These are phyloP conservation scores for Carpinus viminea DNA, from an alignment of 306 rosid species.

Conservation along the genomic window DNA sequence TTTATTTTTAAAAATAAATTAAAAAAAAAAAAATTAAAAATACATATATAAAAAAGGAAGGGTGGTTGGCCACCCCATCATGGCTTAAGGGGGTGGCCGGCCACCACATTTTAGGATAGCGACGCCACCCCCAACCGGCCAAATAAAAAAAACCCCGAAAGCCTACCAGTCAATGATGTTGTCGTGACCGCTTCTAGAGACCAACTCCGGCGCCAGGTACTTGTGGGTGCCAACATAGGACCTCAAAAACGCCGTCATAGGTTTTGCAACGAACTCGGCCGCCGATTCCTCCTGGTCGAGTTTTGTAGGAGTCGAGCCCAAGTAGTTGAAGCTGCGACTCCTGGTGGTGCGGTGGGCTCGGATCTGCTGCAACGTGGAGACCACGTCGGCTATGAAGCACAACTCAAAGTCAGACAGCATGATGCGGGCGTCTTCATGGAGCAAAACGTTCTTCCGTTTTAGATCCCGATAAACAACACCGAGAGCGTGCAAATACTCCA, in stretches of 20 bases:
- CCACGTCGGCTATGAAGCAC: conserved; percentile 72
- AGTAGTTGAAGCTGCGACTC: conserved; percentile 29
- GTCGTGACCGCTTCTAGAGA: conserved; percentile 70
- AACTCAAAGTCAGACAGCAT: conserved; percentile 93
- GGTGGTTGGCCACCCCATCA: too few species aligned
- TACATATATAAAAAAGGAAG: too few species aligned
- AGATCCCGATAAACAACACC: conserved; percentile 81
- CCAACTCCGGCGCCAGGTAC: conserved; percentile 83
- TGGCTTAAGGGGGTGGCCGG: too few species aligned
- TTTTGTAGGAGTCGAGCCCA: conserved; percentile 7
- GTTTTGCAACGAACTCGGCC: conserved; percentile 80
- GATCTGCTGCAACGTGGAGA: conserved; percentile 33
- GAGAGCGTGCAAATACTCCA: conserved; percentile 82
- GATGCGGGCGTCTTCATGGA: conserved; percentile 83
- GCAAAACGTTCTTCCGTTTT: conserved; percentile 78
- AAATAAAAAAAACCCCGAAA: conserved; percentile 78
- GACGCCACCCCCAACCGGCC: too few species aligned
- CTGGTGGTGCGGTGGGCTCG: neutral
- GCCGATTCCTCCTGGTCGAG: neutral
- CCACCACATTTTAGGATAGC: too few species aligned
- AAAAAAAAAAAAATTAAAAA: too few species aligned
- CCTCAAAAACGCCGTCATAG: conserved; percentile 65
- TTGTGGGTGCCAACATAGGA: conserved; percentile 93
- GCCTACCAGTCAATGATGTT: conserved; percentile 99
- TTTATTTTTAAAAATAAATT: too few species aligned